Base-by-base conservation (phyloP, 2,329 filamentous ascomycete species). In the Ophiognomonia clavigignenti-juglandacearum region DNA sequence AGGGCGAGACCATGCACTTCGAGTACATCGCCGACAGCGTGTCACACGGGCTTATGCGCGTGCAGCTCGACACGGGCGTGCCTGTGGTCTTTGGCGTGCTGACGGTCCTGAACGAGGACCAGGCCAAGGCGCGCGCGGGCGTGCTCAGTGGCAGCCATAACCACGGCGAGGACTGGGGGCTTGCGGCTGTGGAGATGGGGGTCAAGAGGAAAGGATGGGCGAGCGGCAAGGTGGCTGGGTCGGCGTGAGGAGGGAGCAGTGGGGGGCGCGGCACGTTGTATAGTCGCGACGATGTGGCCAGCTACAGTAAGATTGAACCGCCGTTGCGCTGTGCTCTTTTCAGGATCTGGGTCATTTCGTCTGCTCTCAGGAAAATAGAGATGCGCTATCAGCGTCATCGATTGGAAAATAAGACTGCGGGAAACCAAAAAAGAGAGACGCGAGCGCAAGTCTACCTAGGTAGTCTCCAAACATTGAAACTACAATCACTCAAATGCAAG, bases 1-100 rank as follows among this genome's bases (percentile, higher is more conserved):
- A 98, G 74, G 93, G 93, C 65, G 88, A 95, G 70, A 97, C 93
- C 6, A 96, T 96, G 90, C 93, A 98, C 71, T 98, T 98, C 62
- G 93, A 98, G 71, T 97, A 98, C 72, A 98, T 98, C 59, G 80
- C 91, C 35, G 93, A 97, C 55, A 82, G 88, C 34, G 90, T 95
- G 6, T 89, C 83, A 48, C 88, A 96, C 53, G 93, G 89, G 6
- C 76, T 98, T 52, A 98, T 98, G 93, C 83, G 88, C 54, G 83
- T 97, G 50, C 90, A 95, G 67, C 75, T 97, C 46, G 92, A 98
- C 64, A 83, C 82, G 9, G 87, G 88, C 37, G 81, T 95, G 42
- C 93, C 93, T 26, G 86, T 98, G 50, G 80, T 97, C 50, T 96
- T 97, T 66, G 92, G 93, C 13, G 74, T 97, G 58, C 72, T 98